Evolutionary conservation across 306 rosid species (phyloP).

Genomic region (Medicago arabica): DNA sequence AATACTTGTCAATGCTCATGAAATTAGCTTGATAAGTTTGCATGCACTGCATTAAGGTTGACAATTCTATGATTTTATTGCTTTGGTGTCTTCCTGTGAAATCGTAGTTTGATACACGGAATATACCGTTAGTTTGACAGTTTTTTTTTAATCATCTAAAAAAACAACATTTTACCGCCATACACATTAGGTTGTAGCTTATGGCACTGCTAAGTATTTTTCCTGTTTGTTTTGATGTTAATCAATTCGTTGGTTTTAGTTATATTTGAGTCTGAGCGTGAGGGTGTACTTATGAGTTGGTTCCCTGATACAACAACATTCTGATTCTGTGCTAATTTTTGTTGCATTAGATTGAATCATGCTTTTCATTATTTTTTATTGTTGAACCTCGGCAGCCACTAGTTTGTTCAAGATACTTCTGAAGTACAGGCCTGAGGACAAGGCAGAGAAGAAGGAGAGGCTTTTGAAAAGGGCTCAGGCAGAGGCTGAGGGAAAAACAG

Average conservation of each 20-base stretch:
- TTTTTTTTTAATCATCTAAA: background rate
- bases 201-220: background rate
- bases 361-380: background rate
- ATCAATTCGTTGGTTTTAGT: background rate
- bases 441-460: conserved; percentile 73
- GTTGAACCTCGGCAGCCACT: conserved; percentile 55
- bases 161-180: background rate
- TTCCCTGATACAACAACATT: background rate
- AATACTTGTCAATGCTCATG: background rate
- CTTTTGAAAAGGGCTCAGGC: conserved; percentile 76
- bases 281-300: background rate
- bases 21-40: background rate
- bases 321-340: too few species aligned
- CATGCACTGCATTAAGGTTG: too few species aligned
- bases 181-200: background rate
- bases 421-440: conserved; percentile 84
- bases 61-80: background rate
- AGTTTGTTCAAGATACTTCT: conserved; percentile 75
- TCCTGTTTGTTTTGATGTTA: background rate
- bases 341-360: background rate
- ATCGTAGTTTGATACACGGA: background rate
- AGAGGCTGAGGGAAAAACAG: conserved; percentile 69
- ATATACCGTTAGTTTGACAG: background rate
- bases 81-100: background rate
- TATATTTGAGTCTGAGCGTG: too few species aligned